Evolutionary conservation across 495 filamentous ascomycete species (phyloP).

Genomic region (Xylaria grammica): DNA sequence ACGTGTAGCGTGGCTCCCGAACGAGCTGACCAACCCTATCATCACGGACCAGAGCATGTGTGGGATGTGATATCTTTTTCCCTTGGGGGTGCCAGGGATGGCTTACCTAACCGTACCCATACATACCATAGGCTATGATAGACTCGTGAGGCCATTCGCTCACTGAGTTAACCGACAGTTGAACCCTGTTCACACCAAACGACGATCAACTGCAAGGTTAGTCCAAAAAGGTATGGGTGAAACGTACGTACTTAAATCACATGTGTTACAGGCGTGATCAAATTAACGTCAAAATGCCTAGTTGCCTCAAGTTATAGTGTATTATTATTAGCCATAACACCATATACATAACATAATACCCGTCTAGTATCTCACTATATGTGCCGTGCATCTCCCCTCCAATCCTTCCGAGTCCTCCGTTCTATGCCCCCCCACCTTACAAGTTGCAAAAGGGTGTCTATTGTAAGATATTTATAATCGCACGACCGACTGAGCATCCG

Average conservation of each 20-base stretch:
- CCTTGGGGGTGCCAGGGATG: too few relatives aligned
- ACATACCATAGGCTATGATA: neutral
- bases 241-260: neutral
- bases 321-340: neutral
- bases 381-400: neutral
- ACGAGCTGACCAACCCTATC: slow-evolving; percentile 5
- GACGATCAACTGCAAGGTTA: slow-evolving; percentile 1
- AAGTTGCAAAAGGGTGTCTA: neutral
- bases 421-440: too few relatives aligned
- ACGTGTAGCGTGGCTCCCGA: neutral
- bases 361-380: neutral
- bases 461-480: slow-evolving; percentile 12
- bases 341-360: too few relatives aligned
- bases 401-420: neutral
- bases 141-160: neutral
- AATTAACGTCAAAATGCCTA: too few relatives aligned
- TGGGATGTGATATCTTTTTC: slow-evolving; percentile 2
- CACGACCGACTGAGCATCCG: slow-evolving; percentile 33
- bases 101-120: slow-evolving; percentile 11
- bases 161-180: slow-evolving; percentile 10
- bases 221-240: neutral
- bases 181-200: slow-evolving; percentile 5
- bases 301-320: too few relatives aligned
- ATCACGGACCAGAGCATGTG: neutral
- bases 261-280: too few relatives aligned